Conservation (phyloP, 768 basidiomycete genomes). For the Suillus tomentosus region DNA sequence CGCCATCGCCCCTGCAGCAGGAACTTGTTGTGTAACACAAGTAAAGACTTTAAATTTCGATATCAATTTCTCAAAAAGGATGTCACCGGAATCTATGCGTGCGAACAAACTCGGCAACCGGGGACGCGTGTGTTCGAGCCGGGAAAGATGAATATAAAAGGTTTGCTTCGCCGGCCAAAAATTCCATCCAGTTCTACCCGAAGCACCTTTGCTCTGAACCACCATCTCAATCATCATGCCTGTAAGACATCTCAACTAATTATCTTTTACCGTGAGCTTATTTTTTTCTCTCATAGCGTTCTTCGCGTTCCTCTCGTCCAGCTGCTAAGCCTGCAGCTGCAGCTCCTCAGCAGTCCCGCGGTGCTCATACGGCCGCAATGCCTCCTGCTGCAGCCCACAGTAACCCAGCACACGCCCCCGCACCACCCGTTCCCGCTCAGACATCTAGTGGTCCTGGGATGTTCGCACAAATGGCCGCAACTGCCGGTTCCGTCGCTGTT, state of each 20-base stretch:
- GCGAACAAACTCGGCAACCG: background rate
- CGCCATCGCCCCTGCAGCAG: background rate
- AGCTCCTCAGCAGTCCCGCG: conserved; percentile 48
- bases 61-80: conserved; percentile 9
- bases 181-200: conserved; percentile 13
- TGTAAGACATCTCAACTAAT: conserved; percentile 38
- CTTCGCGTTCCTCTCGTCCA: conserved; percentile 72
- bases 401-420: conserved; percentile 44
- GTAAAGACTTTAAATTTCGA: background rate
- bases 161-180: conserved; percentile 16
- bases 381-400: conserved; percentile 43
- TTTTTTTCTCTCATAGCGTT: conserved; percentile 49
- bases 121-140: conserved; percentile 20
- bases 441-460: conserved; percentile 63
- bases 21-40: conserved; percentile 5
- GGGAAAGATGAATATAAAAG: conserved; percentile 24
- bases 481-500: conserved; percentile 87
- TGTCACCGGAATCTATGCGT: conserved; percentile 17
- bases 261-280: background rate
- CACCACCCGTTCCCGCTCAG: conserved; percentile 41
- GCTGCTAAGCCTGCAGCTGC: conserved; percentile 56
- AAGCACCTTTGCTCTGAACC: conserved; percentile 20
- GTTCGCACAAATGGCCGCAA: conserved; percentile 84
- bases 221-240: conserved; percentile 42
- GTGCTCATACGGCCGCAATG: conserved; percentile 52